phyloP scores from a whole-genome alignment of 495 filamentous ascomycete genomes.

The Cladorrhinum samala region DNA sequence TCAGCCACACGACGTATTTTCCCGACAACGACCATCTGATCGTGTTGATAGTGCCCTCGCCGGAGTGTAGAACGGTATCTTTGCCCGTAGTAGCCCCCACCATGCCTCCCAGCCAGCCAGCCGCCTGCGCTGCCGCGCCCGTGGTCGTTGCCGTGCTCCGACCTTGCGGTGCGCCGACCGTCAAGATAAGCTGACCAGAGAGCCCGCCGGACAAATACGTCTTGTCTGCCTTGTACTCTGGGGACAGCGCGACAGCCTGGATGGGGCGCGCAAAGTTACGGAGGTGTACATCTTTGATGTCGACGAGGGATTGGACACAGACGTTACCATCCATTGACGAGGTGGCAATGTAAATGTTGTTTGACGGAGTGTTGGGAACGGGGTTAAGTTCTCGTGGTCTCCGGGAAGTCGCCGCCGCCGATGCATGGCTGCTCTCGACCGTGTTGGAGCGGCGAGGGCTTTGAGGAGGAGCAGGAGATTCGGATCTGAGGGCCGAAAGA shows the following conservation, averaged over 20 bases:
- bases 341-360: constrained; percentile 84
- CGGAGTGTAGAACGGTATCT: constrained; percentile 83
- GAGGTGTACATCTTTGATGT: constrained; percentile 69
- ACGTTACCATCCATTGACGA: constrained; percentile 95
- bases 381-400: constrained; percentile 38
- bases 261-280: constrained; percentile 92
- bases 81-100: constrained; percentile 75
- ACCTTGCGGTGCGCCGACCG: constrained; percentile 70
- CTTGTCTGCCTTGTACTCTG: constrained; percentile 82
- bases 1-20: constrained; percentile 87
- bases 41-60: constrained; percentile 82
- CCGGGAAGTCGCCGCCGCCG: constrained; percentile 45
- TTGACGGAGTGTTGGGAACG: constrained; percentile 66
- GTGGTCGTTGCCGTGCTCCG: constrained; percentile 74
- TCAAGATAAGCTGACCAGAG: constrained; percentile 85
- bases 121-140: constrained; percentile 68
- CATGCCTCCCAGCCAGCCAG: constrained; percentile 84
- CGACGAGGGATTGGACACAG: constrained; percentile 74
- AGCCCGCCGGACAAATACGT: constrained; percentile 86
- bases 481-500: constrained; percentile 51
- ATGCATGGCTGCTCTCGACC: constrained; percentile 43
- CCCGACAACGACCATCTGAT: constrained; percentile 92
- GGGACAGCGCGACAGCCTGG: constrained; percentile 82
- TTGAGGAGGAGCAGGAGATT: constrained; percentile 41
- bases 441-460: constrained; percentile 36